phyloP scores from a whole-genome alignment of 495 filamentous ascomycete species.

The Daldinia caldariorum region DNA sequence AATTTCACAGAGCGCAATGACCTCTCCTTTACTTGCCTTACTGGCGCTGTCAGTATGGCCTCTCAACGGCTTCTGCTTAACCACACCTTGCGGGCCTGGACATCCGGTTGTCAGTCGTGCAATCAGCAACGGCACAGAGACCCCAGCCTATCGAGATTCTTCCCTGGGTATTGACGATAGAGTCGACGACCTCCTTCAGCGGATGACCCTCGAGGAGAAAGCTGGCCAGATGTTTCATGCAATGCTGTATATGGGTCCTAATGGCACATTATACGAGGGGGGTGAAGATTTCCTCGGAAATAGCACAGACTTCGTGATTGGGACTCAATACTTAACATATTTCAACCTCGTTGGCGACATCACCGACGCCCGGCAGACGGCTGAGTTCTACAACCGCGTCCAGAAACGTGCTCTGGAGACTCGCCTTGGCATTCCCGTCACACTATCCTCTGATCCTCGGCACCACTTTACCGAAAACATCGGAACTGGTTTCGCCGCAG shows the following conservation, averaged over 20 bases:
- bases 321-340: conserved; percentile 36
- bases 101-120: background rate
- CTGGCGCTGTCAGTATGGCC: conserved; percentile 27
- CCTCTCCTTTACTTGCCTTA: conserved; percentile 14
- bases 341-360: conserved; percentile 40
- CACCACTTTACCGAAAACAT: conserved; percentile 40
- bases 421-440: conserved; percentile 41
- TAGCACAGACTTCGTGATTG: conserved; percentile 39
- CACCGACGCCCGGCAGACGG: conserved; percentile 19
- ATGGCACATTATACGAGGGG: conserved; percentile 38
- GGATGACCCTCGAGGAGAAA: conserved; percentile 72
- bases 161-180: conserved; percentile 59
- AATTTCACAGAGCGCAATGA: conserved; percentile 15
- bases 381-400: conserved; percentile 37
- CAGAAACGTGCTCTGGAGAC: conserved; percentile 38
- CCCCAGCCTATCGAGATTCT: conserved; percentile 23
- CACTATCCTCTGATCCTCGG: conserved; percentile 41
- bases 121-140: background rate
- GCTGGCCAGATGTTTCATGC: conserved; percentile 66
- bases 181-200: conserved; percentile 64
- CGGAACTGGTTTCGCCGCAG: conserved; percentile 38
- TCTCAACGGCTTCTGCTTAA: conserved; percentile 9
- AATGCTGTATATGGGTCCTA: conserved; percentile 35
- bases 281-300: conserved; percentile 18
- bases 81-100: background rate